Evolutionary conservation across 164 flowering plant genomes (phyloP).

Genomic region (Brasenia schreberi): DNA sequence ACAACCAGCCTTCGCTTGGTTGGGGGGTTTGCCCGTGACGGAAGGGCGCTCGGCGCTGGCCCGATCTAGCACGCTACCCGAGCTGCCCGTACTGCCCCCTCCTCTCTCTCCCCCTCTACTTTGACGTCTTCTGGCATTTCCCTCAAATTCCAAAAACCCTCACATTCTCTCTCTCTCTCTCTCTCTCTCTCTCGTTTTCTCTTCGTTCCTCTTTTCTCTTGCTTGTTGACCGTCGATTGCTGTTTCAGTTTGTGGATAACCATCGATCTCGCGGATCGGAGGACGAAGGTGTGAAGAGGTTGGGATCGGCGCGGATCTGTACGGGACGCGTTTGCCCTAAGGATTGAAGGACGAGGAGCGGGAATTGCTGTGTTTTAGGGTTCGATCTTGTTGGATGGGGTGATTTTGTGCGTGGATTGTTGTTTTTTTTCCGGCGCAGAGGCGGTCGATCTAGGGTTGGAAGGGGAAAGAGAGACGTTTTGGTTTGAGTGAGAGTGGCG

Average conservation of each 20-base stretch:
- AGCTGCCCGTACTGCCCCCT: not conserved
- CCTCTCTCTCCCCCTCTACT: not conserved
- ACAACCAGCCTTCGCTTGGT: too few relatives aligned
- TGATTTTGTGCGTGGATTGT: constrained; percentile 1
- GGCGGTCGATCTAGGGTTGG: constrained; percentile 25
- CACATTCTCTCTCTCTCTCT: not conserved
- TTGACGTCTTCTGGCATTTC: not conserved
- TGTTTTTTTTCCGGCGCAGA: constrained; percentile 6
- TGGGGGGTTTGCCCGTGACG: not conserved
- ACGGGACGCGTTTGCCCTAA: not conserved
- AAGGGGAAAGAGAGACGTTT: constrained; percentile 3
- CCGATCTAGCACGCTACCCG: not conserved
- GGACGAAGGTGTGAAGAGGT: not conserved
- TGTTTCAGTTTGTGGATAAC: not conserved
- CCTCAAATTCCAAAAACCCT: not conserved
- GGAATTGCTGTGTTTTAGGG: not conserved
- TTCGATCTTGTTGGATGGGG: not conserved
- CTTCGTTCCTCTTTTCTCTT: constrained; percentile 2
- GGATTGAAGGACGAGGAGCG: not conserved
- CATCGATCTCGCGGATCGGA: not conserved
- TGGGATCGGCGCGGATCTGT: not conserved
- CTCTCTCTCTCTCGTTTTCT: constrained; percentile 2
- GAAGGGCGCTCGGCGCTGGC: not conserved
- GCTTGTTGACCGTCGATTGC: not conserved
- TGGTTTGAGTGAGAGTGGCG: constrained; percentile 7